Evolutionary conservation across 257 asterid genomes (phyloP), one percentile per base, ranked within the genome.

Genomic region (Knoxia roxburghii): DNA sequence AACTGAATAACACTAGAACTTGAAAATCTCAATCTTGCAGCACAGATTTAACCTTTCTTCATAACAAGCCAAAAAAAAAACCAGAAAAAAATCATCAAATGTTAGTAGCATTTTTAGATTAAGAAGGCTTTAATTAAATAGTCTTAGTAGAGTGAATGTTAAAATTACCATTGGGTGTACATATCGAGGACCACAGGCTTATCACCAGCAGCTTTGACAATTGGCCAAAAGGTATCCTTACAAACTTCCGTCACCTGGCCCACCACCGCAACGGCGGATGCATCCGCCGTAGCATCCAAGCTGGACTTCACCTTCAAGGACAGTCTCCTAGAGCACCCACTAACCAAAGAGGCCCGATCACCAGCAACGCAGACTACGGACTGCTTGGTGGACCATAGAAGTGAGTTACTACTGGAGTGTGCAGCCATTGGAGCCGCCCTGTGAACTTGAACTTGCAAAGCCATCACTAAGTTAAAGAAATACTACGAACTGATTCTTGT

Each of bases 131-230:
- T 27, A 69, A 33, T 7, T 26, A 5, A 27, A 41, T 15, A 68
- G 2, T 6, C 20, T 26, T 30, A 33, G 24, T 2, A 3, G 17
- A 23, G 54, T 62, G 11, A 27, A 49, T 65, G 57, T 24, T 30
- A 55, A 76, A 72, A 67, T 73, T 76, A 90, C 97, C 97, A 86
- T 58, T 87, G 95, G 27, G 97, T 90, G 79, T 81, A 90, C 95
- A 90, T 90, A 64, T 90, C 97, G 64, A 90, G 65, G 30, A 90
- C 95, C 13, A 90, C 95, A 39, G 84, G 50, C 82, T 87, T 90
- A 29, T 83, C 87, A 0, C 89, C 91, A 11, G 95, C 95, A 33
- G 94, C 91, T 41, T 84, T 67, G 20, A 90, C 91, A 39, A 87
- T 87, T 26, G 95, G 91, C 97, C 97, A 90, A 51, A 90, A 87